A percentile compares a stretch with the other conserved stretches of the same genome.
Evolutionary conservation across 352 stramenopile genomes (phyloP).

Genomic region (Pythium biforme): DNA sequence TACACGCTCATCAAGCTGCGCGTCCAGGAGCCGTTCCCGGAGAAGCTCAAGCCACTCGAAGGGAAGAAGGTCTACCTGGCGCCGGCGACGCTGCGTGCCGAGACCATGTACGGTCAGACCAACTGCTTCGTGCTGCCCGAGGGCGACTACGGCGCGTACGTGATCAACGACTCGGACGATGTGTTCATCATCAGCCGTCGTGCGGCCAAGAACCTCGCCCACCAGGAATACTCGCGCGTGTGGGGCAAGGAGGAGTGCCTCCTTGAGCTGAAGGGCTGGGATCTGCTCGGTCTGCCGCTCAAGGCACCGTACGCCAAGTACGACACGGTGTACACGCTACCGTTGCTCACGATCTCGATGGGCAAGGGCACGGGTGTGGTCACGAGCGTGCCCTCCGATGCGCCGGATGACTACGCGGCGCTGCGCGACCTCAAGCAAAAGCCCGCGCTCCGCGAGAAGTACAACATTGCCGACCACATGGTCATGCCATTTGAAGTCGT

Average conservation of each 20-base stretch:
- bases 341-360: conserved; percentile 99
- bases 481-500: conserved; percentile 98
- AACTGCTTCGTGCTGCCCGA: conserved; percentile 99
- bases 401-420: conserved; percentile 98
- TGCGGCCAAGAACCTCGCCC: conserved; percentile 93
- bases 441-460: conserved; percentile 97
- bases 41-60: conserved; percentile 70
- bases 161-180: conserved; percentile 92
- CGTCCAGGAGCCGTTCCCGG: conserved; percentile 80
- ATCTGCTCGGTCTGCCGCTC: conserved; percentile 96
- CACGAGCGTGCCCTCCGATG: conserved; percentile 98
- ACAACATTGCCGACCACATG: conserved; percentile 98
- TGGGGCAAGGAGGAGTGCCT: conserved; percentile 90
- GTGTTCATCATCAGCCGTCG: conserved; percentile 96
- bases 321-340: conserved; percentile 99
- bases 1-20: conserved; percentile 99
- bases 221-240: conserved; percentile 91
- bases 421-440: conserved; percentile 99
- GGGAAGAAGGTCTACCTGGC: conserved; percentile 96
- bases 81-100: conserved; percentile 97
- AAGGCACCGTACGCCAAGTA: conserved; percentile 95
- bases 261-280: conserved; percentile 92
- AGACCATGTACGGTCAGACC: conserved; percentile 99
- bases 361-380: conserved; percentile 99
- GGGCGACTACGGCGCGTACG: conserved; percentile 98